These are phyloP conservation scores for Ceratocystiopsis sp. DNA, from an alignment of 2,329 filamentous ascomycete genomes.

Conservation along the genomic window DNA sequence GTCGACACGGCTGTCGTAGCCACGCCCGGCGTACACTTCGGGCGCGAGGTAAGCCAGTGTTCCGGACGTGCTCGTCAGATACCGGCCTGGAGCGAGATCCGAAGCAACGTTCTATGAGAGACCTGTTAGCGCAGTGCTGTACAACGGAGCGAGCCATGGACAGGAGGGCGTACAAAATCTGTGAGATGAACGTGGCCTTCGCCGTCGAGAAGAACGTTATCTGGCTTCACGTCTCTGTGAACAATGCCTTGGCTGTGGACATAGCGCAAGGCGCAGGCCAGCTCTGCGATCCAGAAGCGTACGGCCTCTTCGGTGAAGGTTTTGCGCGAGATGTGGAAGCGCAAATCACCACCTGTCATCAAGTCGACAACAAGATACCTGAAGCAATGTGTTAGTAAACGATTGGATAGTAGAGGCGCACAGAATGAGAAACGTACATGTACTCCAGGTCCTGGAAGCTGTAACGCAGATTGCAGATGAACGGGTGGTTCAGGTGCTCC, in stretches of 20 bases:
- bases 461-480: slow-evolving; percentile 95
- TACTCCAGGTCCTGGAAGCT: slow-evolving; percentile 99
- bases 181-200: slow-evolving; percentile 94
- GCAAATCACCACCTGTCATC: slow-evolving; percentile 92
- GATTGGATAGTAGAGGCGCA: too few species aligned
- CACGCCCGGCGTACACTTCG: slow-evolving; percentile 81
- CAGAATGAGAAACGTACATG: slow-evolving; percentile 40
- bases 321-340: slow-evolving; percentile 95
- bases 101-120: slow-evolving; percentile 74
- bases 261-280: slow-evolving; percentile 80
- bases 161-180: slow-evolving; percentile 57
- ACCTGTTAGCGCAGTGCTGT: background rate
- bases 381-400: slow-evolving; percentile 13
- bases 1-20: slow-evolving; percentile 80
- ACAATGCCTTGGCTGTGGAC: slow-evolving; percentile 77
- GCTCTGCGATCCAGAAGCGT: slow-evolving; percentile 88
- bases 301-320: slow-evolving; percentile 96
- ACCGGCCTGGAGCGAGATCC: slow-evolving; percentile 67
- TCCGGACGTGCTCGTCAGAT: slow-evolving; percentile 86
- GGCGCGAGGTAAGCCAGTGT: slow-evolving; percentile 91
- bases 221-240: slow-evolving; percentile 80
- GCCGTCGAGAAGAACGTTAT: slow-evolving; percentile 75
- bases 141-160: too few species aligned
- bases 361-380: slow-evolving; percentile 96
- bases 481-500: slow-evolving; percentile 93